These are phyloP conservation scores for Penicillium fuscoglaucum DNA, from an alignment of 2,329 filamentous ascomycete species.

Conservation along the genomic window DNA sequence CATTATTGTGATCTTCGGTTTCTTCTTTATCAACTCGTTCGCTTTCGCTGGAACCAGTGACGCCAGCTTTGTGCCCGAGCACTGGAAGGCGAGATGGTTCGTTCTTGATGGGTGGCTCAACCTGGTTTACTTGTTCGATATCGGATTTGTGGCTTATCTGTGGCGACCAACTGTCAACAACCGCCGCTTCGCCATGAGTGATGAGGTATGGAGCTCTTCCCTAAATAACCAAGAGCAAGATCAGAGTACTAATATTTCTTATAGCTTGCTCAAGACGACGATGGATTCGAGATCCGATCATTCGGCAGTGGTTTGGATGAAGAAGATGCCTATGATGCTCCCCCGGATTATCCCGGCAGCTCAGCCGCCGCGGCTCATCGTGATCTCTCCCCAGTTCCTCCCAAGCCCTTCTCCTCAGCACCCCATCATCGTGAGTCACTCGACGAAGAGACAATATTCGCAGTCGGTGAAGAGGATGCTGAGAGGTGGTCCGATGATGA, in stretches of 20 bases:
- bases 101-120: constrained; percentile 97
- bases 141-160: constrained; percentile 88
- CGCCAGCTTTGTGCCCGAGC: constrained; percentile 88
- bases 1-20: constrained; percentile 93
- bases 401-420: constrained; percentile 55
- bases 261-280: constrained; percentile 91
- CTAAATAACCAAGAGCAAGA: neutral
- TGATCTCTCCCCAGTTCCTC: constrained; percentile 42
- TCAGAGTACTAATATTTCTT: constrained; percentile 31
- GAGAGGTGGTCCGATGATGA: constrained; percentile 77
- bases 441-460: constrained; percentile 94
- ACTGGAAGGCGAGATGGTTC: constrained; percentile 98
- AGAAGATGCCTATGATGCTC: constrained; percentile 52
- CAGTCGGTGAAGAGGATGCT: constrained; percentile 75
- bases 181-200: constrained; percentile 95
- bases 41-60: constrained; percentile 83
- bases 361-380: constrained; percentile 33
- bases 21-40: constrained; percentile 98
- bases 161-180: constrained; percentile 98
- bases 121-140: constrained; percentile 90
- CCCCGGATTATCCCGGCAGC: constrained; percentile 36
- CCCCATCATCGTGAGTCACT: constrained; percentile 60
- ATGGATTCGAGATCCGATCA: constrained; percentile 94
- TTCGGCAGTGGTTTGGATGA: constrained; percentile 75
- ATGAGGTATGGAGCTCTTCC: constrained; percentile 62